A percentile compares a stretch with the other conserved stretches of the same genome.
phyloP scores from a whole-genome alignment of 2,329 filamentous ascomycete genomes.

The Calonectria pteridis region DNA sequence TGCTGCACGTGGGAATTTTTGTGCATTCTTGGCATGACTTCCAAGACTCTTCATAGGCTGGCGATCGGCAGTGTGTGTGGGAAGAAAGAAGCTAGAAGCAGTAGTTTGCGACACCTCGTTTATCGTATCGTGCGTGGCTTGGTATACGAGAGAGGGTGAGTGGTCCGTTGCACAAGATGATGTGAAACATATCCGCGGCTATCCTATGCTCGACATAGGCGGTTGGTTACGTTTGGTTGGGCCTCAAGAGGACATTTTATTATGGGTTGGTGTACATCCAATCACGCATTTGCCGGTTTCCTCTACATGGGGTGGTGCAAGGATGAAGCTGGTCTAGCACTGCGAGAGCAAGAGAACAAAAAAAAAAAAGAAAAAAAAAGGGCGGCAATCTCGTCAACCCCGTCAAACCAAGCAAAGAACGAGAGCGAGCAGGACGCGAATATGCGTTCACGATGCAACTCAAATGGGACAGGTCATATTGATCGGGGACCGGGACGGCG shows the following conservation, averaged over 20 bases:
- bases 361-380: no score
- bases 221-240: background rate
- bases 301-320: background rate
- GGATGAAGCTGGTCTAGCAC: background rate
- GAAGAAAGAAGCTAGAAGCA: background rate
- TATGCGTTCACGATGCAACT: background rate
- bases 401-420: background rate
- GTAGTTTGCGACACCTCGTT: background rate
- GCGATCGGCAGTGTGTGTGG: background rate
- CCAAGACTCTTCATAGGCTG: background rate
- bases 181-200: background rate
- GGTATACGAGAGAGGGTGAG: background rate
- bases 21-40: background rate
- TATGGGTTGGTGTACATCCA: background rate
- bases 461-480: background rate
- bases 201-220: background rate
- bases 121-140: background rate
- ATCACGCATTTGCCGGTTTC: background rate
- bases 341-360: no score
- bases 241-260: background rate
- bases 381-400: background rate
- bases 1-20: background rate
- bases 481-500: background rate
- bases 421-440: background rate
- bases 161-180: background rate